Percentiles rank a stretch among this genome's conserved stretches.
These are phyloP conservation scores for Saccharomycopsis hybrid DNA, from an alignment of 1,139 yeast species.

Conservation along the genomic window DNA sequence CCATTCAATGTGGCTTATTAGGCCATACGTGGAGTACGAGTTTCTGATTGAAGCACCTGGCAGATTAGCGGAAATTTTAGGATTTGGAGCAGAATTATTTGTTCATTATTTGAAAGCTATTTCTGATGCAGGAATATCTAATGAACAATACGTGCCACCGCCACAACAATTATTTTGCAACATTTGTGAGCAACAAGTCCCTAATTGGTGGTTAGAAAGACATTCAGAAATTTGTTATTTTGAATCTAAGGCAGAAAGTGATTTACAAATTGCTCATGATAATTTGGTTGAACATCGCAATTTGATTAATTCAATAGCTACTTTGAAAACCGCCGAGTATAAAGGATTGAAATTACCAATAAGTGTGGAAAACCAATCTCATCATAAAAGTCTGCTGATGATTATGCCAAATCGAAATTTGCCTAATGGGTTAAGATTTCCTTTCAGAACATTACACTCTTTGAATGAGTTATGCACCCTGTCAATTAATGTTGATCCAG, in stretches of 20 bases:
- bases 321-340: slow-evolving; percentile 37
- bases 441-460: slow-evolving; percentile 59
- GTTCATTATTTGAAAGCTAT: slow-evolving; percentile 64
- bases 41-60: slow-evolving; percentile 51
- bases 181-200: slow-evolving; percentile 86
- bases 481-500: slow-evolving; percentile 64
- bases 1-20: slow-evolving; percentile 90
- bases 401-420: slow-evolving; percentile 26
- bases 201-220: slow-evolving; percentile 93
- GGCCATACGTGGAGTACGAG: slow-evolving; percentile 64
- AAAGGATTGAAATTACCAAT: slow-evolving; percentile 53
- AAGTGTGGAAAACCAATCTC: slow-evolving; percentile 26
- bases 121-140: slow-evolving; percentile 53
- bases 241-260: slow-evolving; percentile 78
- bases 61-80: slow-evolving; percentile 62
- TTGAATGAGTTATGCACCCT: slow-evolving; percentile 68
- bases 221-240: slow-evolving; percentile 85
- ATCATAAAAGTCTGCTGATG: slow-evolving; percentile 22
- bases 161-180: slow-evolving; percentile 80
- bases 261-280: slow-evolving; percentile 75
- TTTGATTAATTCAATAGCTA: slow-evolving; percentile 25
- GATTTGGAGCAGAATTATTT: slow-evolving; percentile 84
- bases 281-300: slow-evolving; percentile 64
- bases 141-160: slow-evolving; percentile 60
- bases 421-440: slow-evolving; percentile 42